Evolutionary conservation across 805 yeast species (phyloP).

Genomic region (Pichia rugopelliculosa): DNA sequence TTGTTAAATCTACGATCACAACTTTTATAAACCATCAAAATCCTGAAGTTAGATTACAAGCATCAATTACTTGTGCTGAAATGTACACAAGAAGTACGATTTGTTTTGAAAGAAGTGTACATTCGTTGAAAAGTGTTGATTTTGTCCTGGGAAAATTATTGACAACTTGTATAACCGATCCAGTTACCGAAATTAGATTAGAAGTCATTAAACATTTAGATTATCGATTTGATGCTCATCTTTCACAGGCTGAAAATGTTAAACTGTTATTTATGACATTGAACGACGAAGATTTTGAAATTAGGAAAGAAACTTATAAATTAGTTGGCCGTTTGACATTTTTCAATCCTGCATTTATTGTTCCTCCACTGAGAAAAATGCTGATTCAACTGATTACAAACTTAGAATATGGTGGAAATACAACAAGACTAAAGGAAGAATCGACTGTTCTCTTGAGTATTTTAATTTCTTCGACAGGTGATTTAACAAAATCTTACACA

Average conservation of each 20-base stretch:
- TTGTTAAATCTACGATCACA: constrained; percentile 79
- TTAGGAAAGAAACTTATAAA: constrained; percentile 69
- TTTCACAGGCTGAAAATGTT: constrained; percentile 91
- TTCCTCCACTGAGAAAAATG: constrained; percentile 84
- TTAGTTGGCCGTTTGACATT: constrained; percentile 78
- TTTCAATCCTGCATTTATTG: constrained; percentile 91
- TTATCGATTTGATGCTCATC: constrained; percentile 76
- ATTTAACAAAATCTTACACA: constrained; percentile 83
- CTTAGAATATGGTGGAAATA: constrained; percentile 70
- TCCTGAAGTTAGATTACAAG: constrained; percentile 72
- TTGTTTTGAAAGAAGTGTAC: constrained; percentile 73
- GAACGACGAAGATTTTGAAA: constrained; percentile 82
- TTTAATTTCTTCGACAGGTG: constrained; percentile 69
- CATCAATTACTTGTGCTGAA: constrained; percentile 76
- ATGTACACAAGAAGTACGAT: constrained; percentile 74
- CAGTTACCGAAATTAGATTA: constrained; percentile 74
- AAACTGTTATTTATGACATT: constrained; percentile 77
- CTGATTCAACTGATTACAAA: constrained; percentile 80
- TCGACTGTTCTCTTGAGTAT: constrained; percentile 69
- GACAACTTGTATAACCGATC: constrained; percentile 82
- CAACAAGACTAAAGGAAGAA: constrained; percentile 73
- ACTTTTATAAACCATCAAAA: constrained; percentile 75
- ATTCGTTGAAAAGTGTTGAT: constrained; percentile 75
- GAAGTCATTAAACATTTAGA: constrained; percentile 71
- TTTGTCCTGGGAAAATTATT: constrained; percentile 77